Evolutionary conservation across 1,284 basidiomycete genomes (phyloP), one percentile per base, ranked within the genome.

Genomic region (Fistulinella cinereoalba): DNA sequence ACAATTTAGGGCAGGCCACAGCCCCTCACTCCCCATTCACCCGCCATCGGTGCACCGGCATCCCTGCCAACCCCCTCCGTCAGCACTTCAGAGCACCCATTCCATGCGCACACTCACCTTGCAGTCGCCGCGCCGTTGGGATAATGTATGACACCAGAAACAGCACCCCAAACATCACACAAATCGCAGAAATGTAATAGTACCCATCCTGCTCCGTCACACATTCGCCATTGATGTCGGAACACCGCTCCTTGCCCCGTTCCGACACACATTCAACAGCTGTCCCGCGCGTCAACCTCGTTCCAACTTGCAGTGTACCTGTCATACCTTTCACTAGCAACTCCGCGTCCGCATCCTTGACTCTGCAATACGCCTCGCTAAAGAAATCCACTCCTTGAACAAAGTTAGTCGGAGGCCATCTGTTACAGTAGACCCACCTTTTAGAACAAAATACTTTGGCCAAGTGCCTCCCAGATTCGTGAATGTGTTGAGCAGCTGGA

Each of bases 391-490:
- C 91, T 8, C 88, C 88, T 82, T 50, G 32, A 22, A 24, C 43
- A 56, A 13, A 49, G 52, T 52, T 29, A 52, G 44, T 31, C 28
- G 18, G 24, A 25, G 25, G 25, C 43, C 37, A 50, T 11, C 31
- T 41, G 25, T 13, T 6, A 22, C 6, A 9, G 44, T 53, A 18
- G 50, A 79, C 85, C 84, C 53, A 81, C 87, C 89, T 75, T 96
- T 92, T 29, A 97, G 73, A 16, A 97, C 85, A 65, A 96, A 95
- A 72, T 81, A 95, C 53, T 89, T 85, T 3, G 97, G 97, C 95
- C 95, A 98, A 1, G 97, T 99, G 8, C 97, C 97, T 43, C 97
- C 97, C 50, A 99, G 80, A 65, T 99, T 99, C 19, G 88, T 88
- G 55, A 98, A 92, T 6, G 97, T 99, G 66, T 98, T 97, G 47